Evolutionary conservation across 768 basidiomycete species (phyloP).

Genomic region (Collybiopsis confluens): DNA sequence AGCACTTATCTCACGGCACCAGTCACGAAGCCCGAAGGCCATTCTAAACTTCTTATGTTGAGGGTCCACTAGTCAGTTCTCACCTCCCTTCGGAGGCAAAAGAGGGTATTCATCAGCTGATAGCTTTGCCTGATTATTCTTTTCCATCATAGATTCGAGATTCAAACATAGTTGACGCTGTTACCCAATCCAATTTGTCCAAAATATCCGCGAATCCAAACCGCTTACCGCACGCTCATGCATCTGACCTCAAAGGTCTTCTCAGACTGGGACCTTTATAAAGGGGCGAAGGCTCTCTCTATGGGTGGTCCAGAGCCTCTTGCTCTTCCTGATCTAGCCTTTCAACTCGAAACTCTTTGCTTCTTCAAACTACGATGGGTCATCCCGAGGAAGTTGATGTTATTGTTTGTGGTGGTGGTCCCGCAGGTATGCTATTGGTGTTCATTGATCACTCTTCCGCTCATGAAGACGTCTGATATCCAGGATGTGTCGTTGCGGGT

Average conservation of each 20-base stretch:
- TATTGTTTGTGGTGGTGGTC: constrained; percentile 67
- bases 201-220: neutral
- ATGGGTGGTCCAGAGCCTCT: neutral
- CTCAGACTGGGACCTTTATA: neutral
- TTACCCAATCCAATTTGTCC: neutral
- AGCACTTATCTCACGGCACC: neutral
- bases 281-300: neutral
- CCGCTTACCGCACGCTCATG: neutral
- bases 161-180: neutral
- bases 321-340: neutral
- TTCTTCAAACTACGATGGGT: constrained; percentile 2
- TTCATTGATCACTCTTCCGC: neutral
- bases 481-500: constrained; percentile 67
- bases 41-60: too few species aligned
- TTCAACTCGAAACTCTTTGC: neutral
- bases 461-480: neutral
- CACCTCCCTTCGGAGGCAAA: neutral
- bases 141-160: neutral
- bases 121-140: too few species aligned
- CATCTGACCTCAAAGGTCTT: neutral
- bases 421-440: constrained; percentile 38
- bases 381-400: constrained; percentile 60
- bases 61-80: neutral
- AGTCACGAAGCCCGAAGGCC: neutral
- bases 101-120: neutral